Conservation (phyloP, 495 filamentous ascomycete species). For the Podospora bellae-mahoneyi region DNA sequence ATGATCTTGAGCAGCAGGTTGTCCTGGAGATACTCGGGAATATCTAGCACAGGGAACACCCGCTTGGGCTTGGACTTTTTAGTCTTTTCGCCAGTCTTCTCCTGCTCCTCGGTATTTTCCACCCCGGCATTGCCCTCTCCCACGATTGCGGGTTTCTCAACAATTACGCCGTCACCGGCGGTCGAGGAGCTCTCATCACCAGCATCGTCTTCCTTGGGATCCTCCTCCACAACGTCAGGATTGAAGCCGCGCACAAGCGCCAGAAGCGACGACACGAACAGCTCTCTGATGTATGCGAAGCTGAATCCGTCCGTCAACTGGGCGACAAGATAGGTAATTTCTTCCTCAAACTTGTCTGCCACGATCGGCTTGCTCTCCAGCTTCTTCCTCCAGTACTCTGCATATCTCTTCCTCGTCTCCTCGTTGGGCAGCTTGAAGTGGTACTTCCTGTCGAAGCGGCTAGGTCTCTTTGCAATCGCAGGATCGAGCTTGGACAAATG, state of each 20-base stretch:
- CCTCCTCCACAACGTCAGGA: neutral
- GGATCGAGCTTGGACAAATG: constrained; percentile 48
- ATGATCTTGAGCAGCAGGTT: neutral
- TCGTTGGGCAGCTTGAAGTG: constrained; percentile 47
- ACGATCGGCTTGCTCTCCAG: constrained; percentile 32
- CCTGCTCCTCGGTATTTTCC: constrained; percentile 13
- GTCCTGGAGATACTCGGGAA: constrained; percentile 1
- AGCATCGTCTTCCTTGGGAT: neutral
- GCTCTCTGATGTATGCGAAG: constrained; percentile 58
- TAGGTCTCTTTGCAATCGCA: constrained; percentile 56
- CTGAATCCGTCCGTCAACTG: constrained; percentile 52
- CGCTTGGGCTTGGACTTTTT: neutral
- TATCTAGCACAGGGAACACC: neutral
- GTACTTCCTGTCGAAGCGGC: constrained; percentile 58
- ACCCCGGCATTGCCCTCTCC: constrained; percentile 1
- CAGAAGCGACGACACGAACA: constrained; percentile 47
- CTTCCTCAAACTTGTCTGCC: constrained; percentile 34
- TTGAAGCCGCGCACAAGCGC: constrained; percentile 6
- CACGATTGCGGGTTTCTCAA: neutral
- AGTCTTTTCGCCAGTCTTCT: neutral
- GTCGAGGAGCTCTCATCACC: neutral
- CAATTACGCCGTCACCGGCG: neutral
- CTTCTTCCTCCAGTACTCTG: constrained; percentile 49
- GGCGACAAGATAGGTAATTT: constrained; percentile 45
- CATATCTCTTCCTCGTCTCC: constrained; percentile 46